phyloP scores from a whole-genome alignment of 257 asterid species.

The Agastache rugosa region DNA sequence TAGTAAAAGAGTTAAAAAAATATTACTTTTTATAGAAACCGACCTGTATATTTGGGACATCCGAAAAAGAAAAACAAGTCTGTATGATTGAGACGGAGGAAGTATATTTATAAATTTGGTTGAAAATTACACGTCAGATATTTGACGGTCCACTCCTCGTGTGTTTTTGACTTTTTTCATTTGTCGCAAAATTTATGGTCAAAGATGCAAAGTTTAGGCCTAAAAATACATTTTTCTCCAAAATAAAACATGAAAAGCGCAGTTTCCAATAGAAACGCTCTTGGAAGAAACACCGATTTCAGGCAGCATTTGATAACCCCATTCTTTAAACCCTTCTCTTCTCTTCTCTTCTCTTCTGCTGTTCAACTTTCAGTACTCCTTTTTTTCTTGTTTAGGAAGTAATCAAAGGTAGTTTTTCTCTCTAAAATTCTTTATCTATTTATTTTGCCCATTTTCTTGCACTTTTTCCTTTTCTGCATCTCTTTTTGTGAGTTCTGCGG shows the following conservation, averaged over 20 bases:
- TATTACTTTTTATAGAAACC: no score
- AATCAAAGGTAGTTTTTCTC: constrained; percentile 27
- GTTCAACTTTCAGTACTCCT: background rate
- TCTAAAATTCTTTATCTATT: background rate
- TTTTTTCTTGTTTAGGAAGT: constrained; percentile 1
- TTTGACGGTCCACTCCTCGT: no score
- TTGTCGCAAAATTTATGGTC: no score
- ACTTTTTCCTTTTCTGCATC: background rate
- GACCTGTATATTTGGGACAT: no score
- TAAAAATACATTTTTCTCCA: no score
- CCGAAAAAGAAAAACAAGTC: no score
- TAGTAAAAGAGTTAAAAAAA: no score
- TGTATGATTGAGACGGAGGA: no score
- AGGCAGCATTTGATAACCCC: constrained; percentile 4
- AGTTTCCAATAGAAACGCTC: background rate
- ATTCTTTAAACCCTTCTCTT: constrained; percentile 24
- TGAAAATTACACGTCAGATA: no score
- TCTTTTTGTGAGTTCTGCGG: background rate
- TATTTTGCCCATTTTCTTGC: background rate
- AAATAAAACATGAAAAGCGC: background rate
- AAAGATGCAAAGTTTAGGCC: no score
- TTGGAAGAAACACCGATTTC: constrained; percentile 1
- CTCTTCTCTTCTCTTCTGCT: background rate
- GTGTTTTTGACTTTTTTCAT: no score
- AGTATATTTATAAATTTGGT: no score